phyloP scores from a whole-genome alignment of 2,329 filamentous ascomycete species.

The Talaromyces sp. region DNA sequence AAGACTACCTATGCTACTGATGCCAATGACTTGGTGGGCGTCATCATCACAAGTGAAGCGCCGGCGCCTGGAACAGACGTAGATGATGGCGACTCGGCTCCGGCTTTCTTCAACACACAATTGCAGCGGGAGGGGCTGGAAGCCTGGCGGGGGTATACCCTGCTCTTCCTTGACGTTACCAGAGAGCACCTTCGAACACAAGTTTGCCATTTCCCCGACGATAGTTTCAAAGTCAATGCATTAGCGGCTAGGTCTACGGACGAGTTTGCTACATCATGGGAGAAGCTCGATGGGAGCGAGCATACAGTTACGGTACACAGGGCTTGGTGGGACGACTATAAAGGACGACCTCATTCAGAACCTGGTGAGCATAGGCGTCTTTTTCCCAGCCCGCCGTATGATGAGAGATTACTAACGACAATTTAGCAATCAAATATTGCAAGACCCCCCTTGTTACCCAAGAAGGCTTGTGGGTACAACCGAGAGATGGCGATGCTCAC shows the following conservation, averaged over 20 bases:
- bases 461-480: not conserved
- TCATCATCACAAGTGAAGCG: slow-evolving; percentile 26
- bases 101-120: slow-evolving; percentile 26
- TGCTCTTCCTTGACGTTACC: slow-evolving; percentile 20
- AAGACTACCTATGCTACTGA: slow-evolving; percentile 23
- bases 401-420: too few relatives aligned
- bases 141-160: slow-evolving; percentile 17
- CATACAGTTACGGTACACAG: slow-evolving; percentile 30
- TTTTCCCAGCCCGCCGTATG: not conserved
- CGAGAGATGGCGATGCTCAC: not conserved
- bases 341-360: not conserved
- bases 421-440: not conserved
- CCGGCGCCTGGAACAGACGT: slow-evolving; percentile 24
- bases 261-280: slow-evolving; percentile 38
- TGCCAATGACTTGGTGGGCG: slow-evolving; percentile 20
- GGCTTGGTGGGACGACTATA: slow-evolving; percentile 3
- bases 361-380: not conserved
- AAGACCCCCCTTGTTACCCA: not conserved
- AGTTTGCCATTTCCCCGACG: slow-evolving; percentile 5
- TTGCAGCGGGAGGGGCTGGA: slow-evolving; percentile 16
- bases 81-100: slow-evolving; percentile 18
- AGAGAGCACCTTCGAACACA: not conserved
- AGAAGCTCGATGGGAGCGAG: slow-evolving; percentile 20
- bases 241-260: slow-evolving; percentile 22
- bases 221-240: slow-evolving; percentile 27